A percentile compares a stretch with the other conserved stretches of the same genome.
These are phyloP conservation scores for Verruconis gallopava DNA, from an alignment of 2,329 filamentous ascomycete genomes.

Conservation along the genomic window DNA sequence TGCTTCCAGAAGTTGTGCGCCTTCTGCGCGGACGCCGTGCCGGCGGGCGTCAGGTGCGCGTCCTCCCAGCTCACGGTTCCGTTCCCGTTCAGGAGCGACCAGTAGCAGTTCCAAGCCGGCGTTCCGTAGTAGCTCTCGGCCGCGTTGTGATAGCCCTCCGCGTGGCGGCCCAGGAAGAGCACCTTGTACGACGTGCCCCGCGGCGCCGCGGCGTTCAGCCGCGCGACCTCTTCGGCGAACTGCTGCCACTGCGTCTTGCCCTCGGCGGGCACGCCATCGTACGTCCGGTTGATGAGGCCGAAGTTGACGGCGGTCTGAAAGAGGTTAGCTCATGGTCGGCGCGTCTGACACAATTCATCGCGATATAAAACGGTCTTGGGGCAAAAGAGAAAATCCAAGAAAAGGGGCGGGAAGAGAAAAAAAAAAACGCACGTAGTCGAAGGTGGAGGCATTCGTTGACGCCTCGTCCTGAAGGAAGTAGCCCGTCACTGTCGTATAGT, in stretches of 20 bases:
- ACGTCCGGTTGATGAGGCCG: conserved; percentile 50
- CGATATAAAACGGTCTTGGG: too few species aligned
- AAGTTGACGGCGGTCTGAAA: conserved; percentile 47
- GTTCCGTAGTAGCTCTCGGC: conserved; percentile 56
- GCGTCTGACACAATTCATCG: not conserved
- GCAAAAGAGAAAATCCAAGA: too few species aligned
- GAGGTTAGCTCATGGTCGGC: too few species aligned
- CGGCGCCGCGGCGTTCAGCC: conserved; percentile 37
- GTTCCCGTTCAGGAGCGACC: conserved; percentile 51
- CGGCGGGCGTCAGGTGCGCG: conserved; percentile 45
- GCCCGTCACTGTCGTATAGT: conserved; percentile 47
- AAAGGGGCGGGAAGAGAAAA: too few species aligned
- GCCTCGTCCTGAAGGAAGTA: conserved; percentile 53
- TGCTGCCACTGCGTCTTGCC: conserved; percentile 47
- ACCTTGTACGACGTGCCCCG: conserved; percentile 48
- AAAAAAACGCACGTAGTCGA: conserved; percentile 45
- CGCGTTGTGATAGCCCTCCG: conserved; percentile 53
- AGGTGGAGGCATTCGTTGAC: conserved; percentile 40
- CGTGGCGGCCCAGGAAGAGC: conserved; percentile 56
- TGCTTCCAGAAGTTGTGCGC: conserved; percentile 47
- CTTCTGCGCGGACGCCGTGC: conserved; percentile 42
- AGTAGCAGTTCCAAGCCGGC: conserved; percentile 54
- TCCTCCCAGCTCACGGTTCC: conserved; percentile 50
- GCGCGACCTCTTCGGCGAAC: conserved; percentile 45
- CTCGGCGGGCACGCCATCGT: conserved; percentile 38